Evolutionary conservation across 2,329 filamentous ascomycete species (phyloP).

Genomic region (Sporothrix brunneoviolacea): DNA sequence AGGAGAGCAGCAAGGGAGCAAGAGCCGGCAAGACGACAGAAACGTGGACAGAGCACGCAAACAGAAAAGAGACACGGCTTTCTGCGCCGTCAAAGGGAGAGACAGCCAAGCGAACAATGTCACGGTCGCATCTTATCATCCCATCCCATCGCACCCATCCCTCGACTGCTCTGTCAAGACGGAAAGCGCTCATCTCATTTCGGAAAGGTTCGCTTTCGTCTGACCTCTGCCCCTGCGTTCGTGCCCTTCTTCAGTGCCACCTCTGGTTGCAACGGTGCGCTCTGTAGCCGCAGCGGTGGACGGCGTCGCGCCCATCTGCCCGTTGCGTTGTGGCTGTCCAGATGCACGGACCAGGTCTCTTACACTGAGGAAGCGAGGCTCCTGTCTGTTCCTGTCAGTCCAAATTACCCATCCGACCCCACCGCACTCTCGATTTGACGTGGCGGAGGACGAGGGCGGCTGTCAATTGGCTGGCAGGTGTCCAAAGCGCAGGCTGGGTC

Average conservation of each 20-base stretch:
- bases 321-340: neutral
- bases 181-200: neutral
- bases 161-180: neutral
- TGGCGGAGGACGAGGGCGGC: neutral
- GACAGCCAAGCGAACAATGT: no score
- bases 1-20: no score
- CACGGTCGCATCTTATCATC: neutral
- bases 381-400: neutral
- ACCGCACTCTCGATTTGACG: neutral
- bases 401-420: neutral
- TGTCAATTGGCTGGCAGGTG: conserved; percentile 6
- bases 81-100: no score
- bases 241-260: neutral
- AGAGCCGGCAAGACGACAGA: neutral
- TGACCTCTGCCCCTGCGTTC: neutral
- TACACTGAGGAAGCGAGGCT: no score
- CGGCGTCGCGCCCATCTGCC: conserved; percentile 2
- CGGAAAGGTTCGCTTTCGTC: neutral
- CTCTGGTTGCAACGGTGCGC: neutral
- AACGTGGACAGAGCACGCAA: neutral
- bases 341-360: neutral
- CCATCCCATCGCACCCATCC: no score
- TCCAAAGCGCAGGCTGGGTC: neutral
- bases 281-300: neutral
- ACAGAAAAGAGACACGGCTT: neutral